Base-by-base conservation (phyloP, 1,284 basidiomycete genomes). In the Cryptococcus neoformans region DNA sequence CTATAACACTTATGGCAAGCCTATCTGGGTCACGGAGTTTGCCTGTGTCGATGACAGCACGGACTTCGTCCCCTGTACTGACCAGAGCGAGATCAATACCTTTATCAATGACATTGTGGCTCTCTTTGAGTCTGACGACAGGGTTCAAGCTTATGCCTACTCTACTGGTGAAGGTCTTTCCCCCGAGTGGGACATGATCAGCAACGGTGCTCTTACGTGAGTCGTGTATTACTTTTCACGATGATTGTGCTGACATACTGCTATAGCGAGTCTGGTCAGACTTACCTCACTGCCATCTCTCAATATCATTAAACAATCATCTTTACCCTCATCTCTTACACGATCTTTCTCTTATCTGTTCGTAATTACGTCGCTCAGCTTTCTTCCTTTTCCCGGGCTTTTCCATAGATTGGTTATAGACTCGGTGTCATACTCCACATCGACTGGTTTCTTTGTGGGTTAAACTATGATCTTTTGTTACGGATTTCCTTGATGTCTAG, bases 11-110 rank as follows among this genome's bases (percentile, higher is more conserved):
- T 78, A 72, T 65, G 62, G 65, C 36, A 76, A 76, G 65, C 75
- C 75, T 28, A 69, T 79, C 41, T 75, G 72, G 72, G 66, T 79
- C 47, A 74, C 73, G 49, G 77, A 79, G 66, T 71, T 74, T 58
- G 72, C 71, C 8, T 76, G 74, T 60, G 75, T 77, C 53, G 69
- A 78, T 58, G 75, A 77, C 62, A 46, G 49, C 40, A 69, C 62
- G 45, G 47, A 40, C 34, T 78, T 74, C 58, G 58, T 53, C 28
- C 72, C 76, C 7, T 77, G 72, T 57, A 69, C 70, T 35, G 69
- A 74, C 65, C 73, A 75, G 58, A 51, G 40, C 45, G 58, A 73
- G 55, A 73, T 75, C 62, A 62, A 74, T 64, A 45, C 51, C 40
- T 78, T 67, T 66, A 75, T 79, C 64, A 60, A 68, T 59, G 65